Percentiles rank a stretch among this genome's conserved stretches.
Evolutionary conservation across 179 eudicot species (phyloP).

Genomic region (Spinacia oleracea): DNA sequence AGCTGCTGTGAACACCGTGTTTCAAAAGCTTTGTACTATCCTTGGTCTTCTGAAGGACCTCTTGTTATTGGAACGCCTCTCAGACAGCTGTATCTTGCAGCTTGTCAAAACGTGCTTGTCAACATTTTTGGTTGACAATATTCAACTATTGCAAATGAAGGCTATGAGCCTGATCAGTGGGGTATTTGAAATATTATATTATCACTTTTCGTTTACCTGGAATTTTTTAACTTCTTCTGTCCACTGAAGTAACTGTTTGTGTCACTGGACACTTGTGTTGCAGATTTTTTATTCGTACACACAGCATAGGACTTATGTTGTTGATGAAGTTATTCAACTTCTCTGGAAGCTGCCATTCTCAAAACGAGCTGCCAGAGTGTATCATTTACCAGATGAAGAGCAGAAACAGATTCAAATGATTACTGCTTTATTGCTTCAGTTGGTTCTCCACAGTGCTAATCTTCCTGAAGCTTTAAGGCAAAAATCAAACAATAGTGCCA

Average conservation of each 20-base stretch:
- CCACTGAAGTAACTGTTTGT: constrained; percentile 8
- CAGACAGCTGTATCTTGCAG: constrained; percentile 97
- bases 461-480: constrained; percentile 82
- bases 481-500: constrained; percentile 44
- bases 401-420: constrained; percentile 96
- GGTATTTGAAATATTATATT: constrained; percentile 47
- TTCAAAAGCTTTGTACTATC: constrained; percentile 87
- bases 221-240: constrained; percentile 20
- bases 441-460: constrained; percentile 87
- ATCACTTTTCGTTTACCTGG: constrained; percentile 16
- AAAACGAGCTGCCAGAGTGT: constrained; percentile 74
- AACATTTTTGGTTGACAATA: constrained; percentile 85
- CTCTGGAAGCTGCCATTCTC: constrained; percentile 85
- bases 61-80: constrained; percentile 73
- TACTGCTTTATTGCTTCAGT: constrained; percentile 77
- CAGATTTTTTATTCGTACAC: constrained; percentile 79
- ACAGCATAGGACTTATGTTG: constrained; percentile 78
- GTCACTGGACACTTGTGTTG: constrained; percentile 32
- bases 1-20: constrained; percentile 61
- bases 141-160: constrained; percentile 95
- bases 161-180: constrained; percentile 81
- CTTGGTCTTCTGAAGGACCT: constrained; percentile 78
- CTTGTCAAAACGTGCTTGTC: constrained; percentile 81
- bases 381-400: constrained; percentile 93
- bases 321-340: constrained; percentile 81